Evolutionary conservation across 306 rosid species (phyloP), one percentile per base, ranked within the genome.

Genomic region (Acmispon strigosus): DNA sequence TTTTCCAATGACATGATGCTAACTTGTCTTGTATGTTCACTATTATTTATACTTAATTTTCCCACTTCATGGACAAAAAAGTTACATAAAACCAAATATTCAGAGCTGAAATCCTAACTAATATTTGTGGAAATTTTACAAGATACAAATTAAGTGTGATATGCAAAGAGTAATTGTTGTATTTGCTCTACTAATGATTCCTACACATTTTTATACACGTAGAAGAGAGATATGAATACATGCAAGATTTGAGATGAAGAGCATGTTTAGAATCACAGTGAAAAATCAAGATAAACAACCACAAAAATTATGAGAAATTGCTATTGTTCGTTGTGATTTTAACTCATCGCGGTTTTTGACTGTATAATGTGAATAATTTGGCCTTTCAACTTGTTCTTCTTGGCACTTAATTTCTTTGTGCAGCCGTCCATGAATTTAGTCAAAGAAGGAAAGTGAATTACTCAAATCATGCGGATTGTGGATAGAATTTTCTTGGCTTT

Each of bases 401-500:
- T 3, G 44, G 54, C 14, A 27, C 47, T 42, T 42, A 22, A 62
- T 70, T 78, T 48, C 5, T 13, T 70, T 27, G 74, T 65, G 47
- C 52, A 42, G 78, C 81, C 69, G 72, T 37, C 52, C 55, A 71
- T 48, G 65, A 32, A 41, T 12, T 62, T 55, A 65, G 76, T 80
- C 74, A 87, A 78, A 70, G 29, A 60, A 68, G 44, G 12, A 62
- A 54, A 43, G 32, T 10, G 37, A 42, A 17, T 14, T 42, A 32
- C 32, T 18, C 15, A 39, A 34, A 41, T 57, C 12, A 20, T 32
- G 54, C 57, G 64, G 19, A 68, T 11, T 5, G 52, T 68, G 66
- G 74, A 62, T 69, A 36, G 45, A 78, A 66, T 55, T 66, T 12
- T 71, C 47, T n/a, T 10, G 69, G 45, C 36, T 16, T 58, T n/a